phyloP scores from a whole-genome alignment of 2,329 filamentous ascomycete species.

The Pyricularia pennisetigena region DNA sequence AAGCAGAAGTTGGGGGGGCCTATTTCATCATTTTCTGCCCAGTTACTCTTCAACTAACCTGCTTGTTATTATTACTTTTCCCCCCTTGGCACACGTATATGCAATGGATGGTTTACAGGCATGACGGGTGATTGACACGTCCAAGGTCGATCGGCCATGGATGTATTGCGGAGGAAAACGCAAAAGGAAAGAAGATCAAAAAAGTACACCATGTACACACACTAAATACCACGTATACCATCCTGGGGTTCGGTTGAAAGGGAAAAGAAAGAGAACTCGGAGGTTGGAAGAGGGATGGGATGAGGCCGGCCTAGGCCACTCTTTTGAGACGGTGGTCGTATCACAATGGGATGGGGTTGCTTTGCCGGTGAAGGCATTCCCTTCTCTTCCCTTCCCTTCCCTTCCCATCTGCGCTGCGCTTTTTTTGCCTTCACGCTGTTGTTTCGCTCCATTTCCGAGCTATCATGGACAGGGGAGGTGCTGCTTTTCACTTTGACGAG shows the following conservation, averaged over 20 bases:
- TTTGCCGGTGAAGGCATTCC: neutral
- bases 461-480: neutral
- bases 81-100: too few relatives aligned
- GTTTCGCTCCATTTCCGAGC: neutral
- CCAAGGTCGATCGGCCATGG: neutral
- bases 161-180: neutral
- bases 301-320: neutral
- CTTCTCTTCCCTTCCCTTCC: neutral
- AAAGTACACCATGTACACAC: neutral
- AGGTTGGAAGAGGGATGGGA: neutral
- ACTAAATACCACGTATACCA: neutral
- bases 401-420: neutral
- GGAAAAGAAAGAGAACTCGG: neutral
- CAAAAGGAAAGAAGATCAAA: neutral
- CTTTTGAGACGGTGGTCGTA: neutral
- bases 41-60: neutral
- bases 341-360: neutral
- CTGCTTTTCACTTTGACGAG: neutral
- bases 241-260: neutral
- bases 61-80: too few relatives aligned
- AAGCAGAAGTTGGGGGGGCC: neutral
- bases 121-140: neutral
- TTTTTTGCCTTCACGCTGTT: neutral
- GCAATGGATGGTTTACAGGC: neutral
- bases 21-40: neutral